Conservation (phyloP, 2,329 filamentous ascomycete genomes). For the Penicillium sclerotigenum region DNA sequence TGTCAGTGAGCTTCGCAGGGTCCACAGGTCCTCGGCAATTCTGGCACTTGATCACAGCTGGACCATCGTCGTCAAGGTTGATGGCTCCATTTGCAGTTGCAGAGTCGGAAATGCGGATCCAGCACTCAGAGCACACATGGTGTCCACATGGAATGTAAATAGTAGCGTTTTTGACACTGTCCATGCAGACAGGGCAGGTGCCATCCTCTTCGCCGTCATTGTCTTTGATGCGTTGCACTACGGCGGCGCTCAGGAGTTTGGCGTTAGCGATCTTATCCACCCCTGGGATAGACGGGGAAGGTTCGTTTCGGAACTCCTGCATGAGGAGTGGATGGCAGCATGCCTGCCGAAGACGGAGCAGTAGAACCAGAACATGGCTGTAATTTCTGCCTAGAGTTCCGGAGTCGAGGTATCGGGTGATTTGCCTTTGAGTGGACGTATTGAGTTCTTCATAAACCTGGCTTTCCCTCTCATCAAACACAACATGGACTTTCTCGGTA, state of each 20-base stretch:
- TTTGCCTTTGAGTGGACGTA: slow-evolving; percentile 61
- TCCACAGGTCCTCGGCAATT: slow-evolving; percentile 69
- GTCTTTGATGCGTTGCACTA: slow-evolving; percentile 64
- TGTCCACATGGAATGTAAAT: slow-evolving; percentile 85
- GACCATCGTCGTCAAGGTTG: slow-evolving; percentile 55
- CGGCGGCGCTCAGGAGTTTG: slow-evolving; percentile 55
- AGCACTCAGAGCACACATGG: slow-evolving; percentile 72
- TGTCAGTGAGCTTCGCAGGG: slow-evolving; percentile 68
- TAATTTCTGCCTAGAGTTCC: slow-evolving; percentile 71
- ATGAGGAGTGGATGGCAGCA: slow-evolving; percentile 75
- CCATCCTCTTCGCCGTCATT: slow-evolving; percentile 59
- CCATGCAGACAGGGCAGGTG: slow-evolving; percentile 74
- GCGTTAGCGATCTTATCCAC: slow-evolving; percentile 62
- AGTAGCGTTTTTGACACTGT: slow-evolving; percentile 68
- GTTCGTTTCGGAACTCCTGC: slow-evolving; percentile 59
- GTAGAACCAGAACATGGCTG: slow-evolving; percentile 72
- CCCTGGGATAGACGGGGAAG: slow-evolving; percentile 47
- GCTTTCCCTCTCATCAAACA: slow-evolving; percentile 64
- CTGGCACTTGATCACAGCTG: slow-evolving; percentile 63
- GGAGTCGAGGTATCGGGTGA: slow-evolving; percentile 72
- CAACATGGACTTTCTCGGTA: slow-evolving; percentile 59
- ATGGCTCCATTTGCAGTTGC: slow-evolving; percentile 26
- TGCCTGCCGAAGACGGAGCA: slow-evolving; percentile 75
- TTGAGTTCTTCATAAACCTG: slow-evolving; percentile 66
- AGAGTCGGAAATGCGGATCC: slow-evolving; percentile 66